Evolutionary conservation across 345 rosid species (phyloP), one percentile per base, ranked within the genome.

Genomic region (Aegle marmelos): DNA sequence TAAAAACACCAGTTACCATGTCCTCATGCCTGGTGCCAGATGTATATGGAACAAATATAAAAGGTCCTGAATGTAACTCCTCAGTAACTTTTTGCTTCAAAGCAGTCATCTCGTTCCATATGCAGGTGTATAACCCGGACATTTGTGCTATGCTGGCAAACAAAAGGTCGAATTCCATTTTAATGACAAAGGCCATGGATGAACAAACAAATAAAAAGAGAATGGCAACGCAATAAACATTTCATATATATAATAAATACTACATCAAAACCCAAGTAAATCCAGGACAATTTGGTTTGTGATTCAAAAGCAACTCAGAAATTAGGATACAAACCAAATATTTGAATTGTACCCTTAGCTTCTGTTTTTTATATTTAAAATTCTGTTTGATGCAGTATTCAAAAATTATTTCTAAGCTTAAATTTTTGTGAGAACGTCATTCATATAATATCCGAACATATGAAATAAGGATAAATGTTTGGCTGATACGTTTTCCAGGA

Each of bases 121-220:
- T 82, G 83, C 82, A 91, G 67, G 88, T 74, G 86, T 96, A 96
- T 33, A 94, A 88, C 81, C 85, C 90, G 70, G 97, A 85, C 87
- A 96, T 90, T 83, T 92, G 91, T 66, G 87, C 85, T 61, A 91
- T 76, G 76, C 99, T 96, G 98, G 77, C 81, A 83, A 31, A 77
- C 48, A 13, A 76, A 78, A 85, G 83, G 80, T 79, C 24, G 22
- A 67, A 54, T 45, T 45, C 50, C 5, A 37, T 63, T n/a, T 79
- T 76, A 62, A 62, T 33, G 59, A 25, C 70, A 27, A 6, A 31
- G 53, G 63, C 39, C 24, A 56, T 21, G 28, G 58, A 24, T 67
- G 25, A 50, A 48, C 45, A 75, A 71, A 61, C 31, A 34, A 60
- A 41, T 39, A 30, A 63, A 64, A 19, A 28, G 30, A 17, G 10